Evolutionary conservation across 2,329 filamentous ascomycete species (phyloP).

Genomic region (Aspergillus flavus): DNA sequence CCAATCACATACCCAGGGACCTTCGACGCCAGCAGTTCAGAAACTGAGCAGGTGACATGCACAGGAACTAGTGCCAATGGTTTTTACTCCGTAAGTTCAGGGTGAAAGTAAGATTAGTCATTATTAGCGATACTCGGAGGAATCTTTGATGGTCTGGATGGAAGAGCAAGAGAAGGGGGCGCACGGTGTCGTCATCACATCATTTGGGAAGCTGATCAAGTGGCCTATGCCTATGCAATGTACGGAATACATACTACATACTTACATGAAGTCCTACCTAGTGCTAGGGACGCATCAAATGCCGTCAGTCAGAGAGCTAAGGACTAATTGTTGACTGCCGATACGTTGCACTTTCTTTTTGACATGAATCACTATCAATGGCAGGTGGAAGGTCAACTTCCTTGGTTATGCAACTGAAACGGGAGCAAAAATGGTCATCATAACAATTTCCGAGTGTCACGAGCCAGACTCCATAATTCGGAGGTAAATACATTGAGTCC

Average conservation of each 20-base stretch:
- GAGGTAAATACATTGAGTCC: not conserved
- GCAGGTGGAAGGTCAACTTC: not conserved
- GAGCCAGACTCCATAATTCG: slow-evolving; percentile 7
- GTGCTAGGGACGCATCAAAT: not conserved
- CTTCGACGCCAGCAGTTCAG: not conserved
- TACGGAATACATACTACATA: too few species aligned
- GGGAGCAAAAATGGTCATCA: not conserved
- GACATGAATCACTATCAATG: not conserved
- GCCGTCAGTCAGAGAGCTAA: not conserved
- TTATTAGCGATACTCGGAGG: slow-evolving; percentile 22
- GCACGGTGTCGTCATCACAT: slow-evolving; percentile 17
- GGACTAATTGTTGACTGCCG: not conserved
- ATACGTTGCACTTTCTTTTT: not conserved
- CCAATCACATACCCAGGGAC: slow-evolving; percentile 5
- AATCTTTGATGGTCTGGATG: slow-evolving; percentile 5
- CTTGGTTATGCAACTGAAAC: not conserved
- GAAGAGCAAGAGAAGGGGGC: not conserved
- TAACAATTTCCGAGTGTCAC: slow-evolving; percentile 6
- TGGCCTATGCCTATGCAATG: not conserved
- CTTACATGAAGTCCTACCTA: not conserved
- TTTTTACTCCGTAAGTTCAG: not conserved
- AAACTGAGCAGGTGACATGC: slow-evolving; percentile 7
- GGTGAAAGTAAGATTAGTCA: not conserved
- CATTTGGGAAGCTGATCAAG: not conserved
- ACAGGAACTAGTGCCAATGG: too few species aligned